phyloP scores from a whole-genome alignment of 495 filamentous ascomycete genomes.

The Entonaema liquescens region DNA sequence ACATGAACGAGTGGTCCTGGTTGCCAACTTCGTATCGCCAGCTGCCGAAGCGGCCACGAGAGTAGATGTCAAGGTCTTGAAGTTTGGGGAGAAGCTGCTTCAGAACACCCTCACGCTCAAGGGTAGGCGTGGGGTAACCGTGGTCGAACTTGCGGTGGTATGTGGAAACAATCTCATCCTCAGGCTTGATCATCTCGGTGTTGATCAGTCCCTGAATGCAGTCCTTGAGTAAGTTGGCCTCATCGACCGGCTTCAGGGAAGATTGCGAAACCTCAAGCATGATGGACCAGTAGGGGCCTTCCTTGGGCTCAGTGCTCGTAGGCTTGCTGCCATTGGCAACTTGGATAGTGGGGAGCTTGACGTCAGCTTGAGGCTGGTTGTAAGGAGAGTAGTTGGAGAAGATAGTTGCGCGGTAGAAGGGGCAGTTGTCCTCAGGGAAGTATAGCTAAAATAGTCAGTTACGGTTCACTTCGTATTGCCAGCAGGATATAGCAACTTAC shows the following conservation, averaged over 20 bases:
- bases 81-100: constrained; percentile 92
- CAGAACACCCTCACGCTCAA: constrained; percentile 95
- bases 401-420: constrained; percentile 99
- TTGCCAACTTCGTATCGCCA: constrained; percentile 97
- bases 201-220: constrained; percentile 97
- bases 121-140: constrained; percentile 93
- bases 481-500: constrained; percentile 53
- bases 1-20: constrained; percentile 99
- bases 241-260: constrained; percentile 90
- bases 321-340: constrained; percentile 86
- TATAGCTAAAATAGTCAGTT: constrained; percentile 72
- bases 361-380: constrained; percentile 87
- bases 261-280: constrained; percentile 99
- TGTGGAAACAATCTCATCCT: constrained; percentile 95
- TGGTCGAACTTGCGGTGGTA: constrained; percentile 99
- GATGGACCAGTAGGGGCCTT: constrained; percentile 99
- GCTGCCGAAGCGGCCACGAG: constrained; percentile 95
- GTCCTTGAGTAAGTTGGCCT: constrained; percentile 81
- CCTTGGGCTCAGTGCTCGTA: constrained; percentile 69
- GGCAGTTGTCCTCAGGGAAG: constrained; percentile 99
- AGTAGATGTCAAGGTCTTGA: constrained; percentile 89
- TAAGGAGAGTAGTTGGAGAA: constrained; percentile 99
- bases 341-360: constrained; percentile 86
- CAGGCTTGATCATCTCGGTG: constrained; percentile 90
- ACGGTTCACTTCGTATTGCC: background rate